Conservation (phyloP, 2,329 filamentous ascomycete genomes). For the Alternaria sp. region DNA sequence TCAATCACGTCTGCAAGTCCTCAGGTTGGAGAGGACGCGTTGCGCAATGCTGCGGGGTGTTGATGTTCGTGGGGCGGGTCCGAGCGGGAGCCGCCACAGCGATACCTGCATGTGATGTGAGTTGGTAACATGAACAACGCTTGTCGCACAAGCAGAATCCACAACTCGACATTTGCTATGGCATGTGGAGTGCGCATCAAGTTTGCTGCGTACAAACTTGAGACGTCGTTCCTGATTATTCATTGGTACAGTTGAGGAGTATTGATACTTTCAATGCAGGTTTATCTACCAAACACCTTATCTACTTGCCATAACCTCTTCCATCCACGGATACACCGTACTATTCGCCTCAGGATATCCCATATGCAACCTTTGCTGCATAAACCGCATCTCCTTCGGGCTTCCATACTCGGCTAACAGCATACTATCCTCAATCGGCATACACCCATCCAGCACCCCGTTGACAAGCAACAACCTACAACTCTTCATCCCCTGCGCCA, state of each 20-base stretch:
- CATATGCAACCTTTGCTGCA: conserved; percentile 58
- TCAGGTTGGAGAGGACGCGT: background rate
- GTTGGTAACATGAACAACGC: too few relatives aligned
- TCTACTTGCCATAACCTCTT: conserved; percentile 34
- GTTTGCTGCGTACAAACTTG: too few relatives aligned
- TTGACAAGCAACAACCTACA: conserved; percentile 64
- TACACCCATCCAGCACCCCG: conserved; percentile 66
- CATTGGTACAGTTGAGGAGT: too few relatives aligned
- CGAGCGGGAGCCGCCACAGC: background rate
- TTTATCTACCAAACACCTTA: too few relatives aligned
- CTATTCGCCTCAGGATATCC: conserved; percentile 51
- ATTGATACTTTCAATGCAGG: too few relatives aligned
- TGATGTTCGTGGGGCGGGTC: background rate
- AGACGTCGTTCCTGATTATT: too few relatives aligned
- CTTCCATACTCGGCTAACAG: conserved; percentile 61
- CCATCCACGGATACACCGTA: conserved; percentile 44
- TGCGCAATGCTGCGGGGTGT: background rate
- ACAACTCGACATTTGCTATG: too few relatives aligned
- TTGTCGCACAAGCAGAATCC: too few relatives aligned
- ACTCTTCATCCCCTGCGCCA: conserved; percentile 52
- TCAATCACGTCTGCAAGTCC: background rate
- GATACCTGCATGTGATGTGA: background rate
- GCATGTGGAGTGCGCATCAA: too few relatives aligned
- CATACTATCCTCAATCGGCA: conserved; percentile 67
- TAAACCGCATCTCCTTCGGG: conserved; percentile 61